phyloP scores from a whole-genome alignment of 371 early-diverging fungal species.

The Furculomyces boomerangus region DNA sequence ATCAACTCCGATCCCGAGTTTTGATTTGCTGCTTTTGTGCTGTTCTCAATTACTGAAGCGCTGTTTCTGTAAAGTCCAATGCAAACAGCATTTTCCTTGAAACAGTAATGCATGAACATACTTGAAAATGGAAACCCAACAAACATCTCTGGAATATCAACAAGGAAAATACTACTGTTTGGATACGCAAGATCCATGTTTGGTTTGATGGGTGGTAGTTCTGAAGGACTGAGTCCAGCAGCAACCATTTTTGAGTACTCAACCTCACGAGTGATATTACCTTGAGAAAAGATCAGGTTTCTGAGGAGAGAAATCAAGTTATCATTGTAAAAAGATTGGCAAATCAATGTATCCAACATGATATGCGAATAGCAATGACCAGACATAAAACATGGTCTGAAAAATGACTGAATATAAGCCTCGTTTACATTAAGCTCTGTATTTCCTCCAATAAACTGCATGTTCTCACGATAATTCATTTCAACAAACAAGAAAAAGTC shows the following conservation, averaged over 20 bases:
- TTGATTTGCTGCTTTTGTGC: conserved; percentile 23
- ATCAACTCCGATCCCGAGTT: too few relatives aligned
- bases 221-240: not conserved
- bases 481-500: conserved; percentile 40
- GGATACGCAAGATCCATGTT: conserved; percentile 1
- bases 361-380: conserved; percentile 37
- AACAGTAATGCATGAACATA: conserved; percentile 22
- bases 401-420: conserved; percentile 27
- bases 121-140: conserved; percentile 20
- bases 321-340: conserved; percentile 38
- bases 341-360: conserved; percentile 46
- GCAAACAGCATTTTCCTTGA: conserved; percentile 22
- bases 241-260: conserved; percentile 25
- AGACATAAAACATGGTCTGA: conserved; percentile 37
- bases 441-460: conserved; percentile 42
- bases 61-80: conserved; percentile 34
- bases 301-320: conserved; percentile 30
- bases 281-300: conserved; percentile 23
- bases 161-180: conserved; percentile 16
- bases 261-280: conserved; percentile 13
- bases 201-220: not conserved
- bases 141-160: conserved; percentile 18
- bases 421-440: conserved; percentile 27
- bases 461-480: conserved; percentile 43
- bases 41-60: conserved; percentile 10